phyloP scores from a whole-genome alignment of 306 rosid genomes.

The Astragalus membranaceus region DNA sequence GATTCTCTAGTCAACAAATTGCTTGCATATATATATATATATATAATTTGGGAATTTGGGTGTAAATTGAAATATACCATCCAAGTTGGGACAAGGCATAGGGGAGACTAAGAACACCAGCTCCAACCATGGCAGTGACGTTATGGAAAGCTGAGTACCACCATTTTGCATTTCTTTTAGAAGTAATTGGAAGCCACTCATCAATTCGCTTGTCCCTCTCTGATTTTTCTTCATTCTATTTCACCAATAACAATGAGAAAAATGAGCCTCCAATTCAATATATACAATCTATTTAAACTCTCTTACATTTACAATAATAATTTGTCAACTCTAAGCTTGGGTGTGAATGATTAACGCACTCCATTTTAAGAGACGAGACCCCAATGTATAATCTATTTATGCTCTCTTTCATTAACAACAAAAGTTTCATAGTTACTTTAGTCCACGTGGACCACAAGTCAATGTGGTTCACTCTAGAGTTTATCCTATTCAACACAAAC shows the following conservation, averaged over 20 bases:
- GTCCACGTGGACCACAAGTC: no score
- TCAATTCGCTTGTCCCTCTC: conserved; percentile 43
- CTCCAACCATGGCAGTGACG: conserved; percentile 89
- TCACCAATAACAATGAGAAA: not conserved
- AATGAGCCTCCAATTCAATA: not conserved
- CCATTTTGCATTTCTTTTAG: conserved; percentile 81
- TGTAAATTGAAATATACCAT: conserved; percentile 39
- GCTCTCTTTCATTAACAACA: no score
- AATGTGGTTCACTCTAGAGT: no score
- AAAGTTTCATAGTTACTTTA: no score
- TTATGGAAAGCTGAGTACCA: conserved; percentile 90
- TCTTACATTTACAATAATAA: no score
- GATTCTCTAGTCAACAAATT: not conserved
- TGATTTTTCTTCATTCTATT: conserved; percentile 22
- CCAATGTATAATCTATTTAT: no score
- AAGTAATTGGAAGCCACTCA: conserved; percentile 81
- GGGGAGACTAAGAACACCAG: conserved; percentile 81
- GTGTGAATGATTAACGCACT: no score
- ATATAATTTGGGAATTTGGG: not conserved
- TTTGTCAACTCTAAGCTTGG: no score
- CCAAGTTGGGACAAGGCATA: conserved; percentile 66
- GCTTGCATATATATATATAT: no score
- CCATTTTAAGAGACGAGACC: no score
- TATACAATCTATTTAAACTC: not conserved
- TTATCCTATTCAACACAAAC: no score